Evolutionary conservation across 106 monocot species (phyloP), one percentile per base, ranked within the genome.

Genomic region (Allium cepa): DNA sequence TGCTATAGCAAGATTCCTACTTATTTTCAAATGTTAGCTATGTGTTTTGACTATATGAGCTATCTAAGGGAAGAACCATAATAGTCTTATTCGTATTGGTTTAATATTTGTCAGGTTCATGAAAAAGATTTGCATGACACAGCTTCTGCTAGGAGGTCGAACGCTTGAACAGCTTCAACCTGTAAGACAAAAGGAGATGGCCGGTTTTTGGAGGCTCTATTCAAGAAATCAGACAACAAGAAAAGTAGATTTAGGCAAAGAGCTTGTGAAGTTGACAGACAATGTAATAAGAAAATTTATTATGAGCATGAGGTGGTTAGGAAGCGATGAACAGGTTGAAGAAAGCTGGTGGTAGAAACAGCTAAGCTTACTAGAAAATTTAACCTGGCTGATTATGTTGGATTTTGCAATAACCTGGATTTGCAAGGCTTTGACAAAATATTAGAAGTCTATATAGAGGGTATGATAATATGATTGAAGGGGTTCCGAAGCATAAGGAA

Each of bases 191-290:
- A 58, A 70, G 1, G 86, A 83, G 76, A 4, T 71, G 2, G 0
- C 9, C n/a, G 11, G 0, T 13, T 84, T 18, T 4, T 88, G 3
- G 8, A 11, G n/a, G 17, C 46, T 8, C 12, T 79, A 8, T 60
- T 14, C 9, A 60, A 14, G 49, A 75, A 63, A 57, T 47, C 83
- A 8, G 13, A 4, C 26, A 7, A 6, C 69, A 4, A 62, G 46
- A 49, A 16, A 8, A 0, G 75, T 81, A 0, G 66, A 84, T 49
- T 5, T 88, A 3, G 71, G 79, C 11, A 13, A 26, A 13, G 78
- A 73, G 67, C 59, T 88, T 47, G 61, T 69, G 46, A 81, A 49
- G 78, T 7, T 84, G 49, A 73, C 84, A 0, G 84, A 88, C 76
- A 84, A 81, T 50, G 67, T 52, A 10, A 79, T 81, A 11, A 69